Evolutionary conservation across 2,329 filamentous ascomycete species (phyloP).

Genomic region (Lasiodiplodia citricola): DNA sequence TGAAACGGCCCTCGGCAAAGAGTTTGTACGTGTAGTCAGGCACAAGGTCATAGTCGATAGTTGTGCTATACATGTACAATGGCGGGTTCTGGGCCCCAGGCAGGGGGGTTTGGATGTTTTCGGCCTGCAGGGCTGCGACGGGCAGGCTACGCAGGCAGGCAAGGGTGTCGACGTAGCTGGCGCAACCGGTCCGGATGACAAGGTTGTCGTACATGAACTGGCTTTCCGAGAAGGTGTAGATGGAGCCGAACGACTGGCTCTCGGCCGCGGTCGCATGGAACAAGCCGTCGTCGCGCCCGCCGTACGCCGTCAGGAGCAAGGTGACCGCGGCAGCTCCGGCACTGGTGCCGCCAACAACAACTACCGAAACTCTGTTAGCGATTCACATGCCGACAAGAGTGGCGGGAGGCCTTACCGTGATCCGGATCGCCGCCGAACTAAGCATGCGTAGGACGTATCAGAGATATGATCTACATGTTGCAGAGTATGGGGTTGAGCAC

Average conservation of each 20-base stretch:
- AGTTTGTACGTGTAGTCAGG: slow-evolving; percentile 56
- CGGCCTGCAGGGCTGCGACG: slow-evolving; percentile 49
- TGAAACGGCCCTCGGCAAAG: slow-evolving; percentile 56
- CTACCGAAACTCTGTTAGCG: slow-evolving; percentile 34
- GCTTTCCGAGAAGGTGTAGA: slow-evolving; percentile 54
- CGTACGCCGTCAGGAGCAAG: slow-evolving; percentile 48
- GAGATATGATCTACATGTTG: neutral
- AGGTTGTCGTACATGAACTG: slow-evolving; percentile 61
- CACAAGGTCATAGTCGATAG: slow-evolving; percentile 58
- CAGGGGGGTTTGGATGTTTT: slow-evolving; percentile 54
- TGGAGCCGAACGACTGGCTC: slow-evolving; percentile 58
- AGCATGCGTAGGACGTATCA: neutral
- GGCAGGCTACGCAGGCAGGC: slow-evolving; percentile 57
- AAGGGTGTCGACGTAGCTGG: slow-evolving; percentile 47
- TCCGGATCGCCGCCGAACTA: slow-evolving; percentile 72
- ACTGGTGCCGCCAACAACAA: slow-evolving; percentile 71
- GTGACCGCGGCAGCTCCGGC: slow-evolving; percentile 61
- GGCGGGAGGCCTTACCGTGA: slow-evolving; percentile 45
- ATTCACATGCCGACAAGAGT: neutral
- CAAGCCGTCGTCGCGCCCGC: slow-evolving; percentile 53
- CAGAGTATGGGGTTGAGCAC: neutral
- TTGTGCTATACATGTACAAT: slow-evolving; percentile 58
- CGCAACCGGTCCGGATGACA: slow-evolving; percentile 56
- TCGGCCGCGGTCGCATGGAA: slow-evolving; percentile 61
- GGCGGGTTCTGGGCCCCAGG: slow-evolving; percentile 51